Base-by-base conservation (phyloP, 495 filamentous ascomycete genomes). In the Aspergillus cristatus region DNA sequence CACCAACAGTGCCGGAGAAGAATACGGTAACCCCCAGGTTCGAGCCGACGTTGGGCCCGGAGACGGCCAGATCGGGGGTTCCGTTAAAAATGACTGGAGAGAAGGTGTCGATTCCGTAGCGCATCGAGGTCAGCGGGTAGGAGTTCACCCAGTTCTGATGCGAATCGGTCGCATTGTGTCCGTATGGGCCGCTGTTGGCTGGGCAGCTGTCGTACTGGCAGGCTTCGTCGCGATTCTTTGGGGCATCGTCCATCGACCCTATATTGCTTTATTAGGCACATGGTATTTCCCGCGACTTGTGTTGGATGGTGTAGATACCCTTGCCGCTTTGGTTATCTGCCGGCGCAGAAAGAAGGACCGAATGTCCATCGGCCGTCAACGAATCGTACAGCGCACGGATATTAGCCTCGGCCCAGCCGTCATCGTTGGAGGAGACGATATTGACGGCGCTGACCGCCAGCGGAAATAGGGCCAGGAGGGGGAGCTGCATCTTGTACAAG, bases 401-500 rank as follows among this genome's bases (percentile, higher is more conserved):
- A 44, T 84, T 82, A 12, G 67, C 69, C 48, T 81, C 79, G 3
- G 78, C 80, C 79, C 79, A 84, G 14, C 80, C 79, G 58, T 84
- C 80, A 44, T 83, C 80, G 47, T 84, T 83, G 34, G 72, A 74
- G 18, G 76, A 75, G 34, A 84, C 53, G 45, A 81, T 74, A 41
- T 76, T 78, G 18, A 68, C 56, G 14, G 63, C 70, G 1, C 51
- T 42, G 15, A 50, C 42, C 12, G 50, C 35, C 24, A 54, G 36
- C 12, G 51, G 44, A 7, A 50, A 32, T 1, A 50, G 38, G 6
- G 40, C 30, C 11, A 54, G 36, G 20, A 24, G 8, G 20, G 20
- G 20, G 8, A 24, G 20, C 20, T 24, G 20, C 20, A 24, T 24
- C 4, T 8, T 24, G 20, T 4, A 24, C 20, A 8, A 8, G 20